Evolutionary conservation across 345 rosid genomes (phyloP).

Genomic region (Gossypium arboreum): DNA sequence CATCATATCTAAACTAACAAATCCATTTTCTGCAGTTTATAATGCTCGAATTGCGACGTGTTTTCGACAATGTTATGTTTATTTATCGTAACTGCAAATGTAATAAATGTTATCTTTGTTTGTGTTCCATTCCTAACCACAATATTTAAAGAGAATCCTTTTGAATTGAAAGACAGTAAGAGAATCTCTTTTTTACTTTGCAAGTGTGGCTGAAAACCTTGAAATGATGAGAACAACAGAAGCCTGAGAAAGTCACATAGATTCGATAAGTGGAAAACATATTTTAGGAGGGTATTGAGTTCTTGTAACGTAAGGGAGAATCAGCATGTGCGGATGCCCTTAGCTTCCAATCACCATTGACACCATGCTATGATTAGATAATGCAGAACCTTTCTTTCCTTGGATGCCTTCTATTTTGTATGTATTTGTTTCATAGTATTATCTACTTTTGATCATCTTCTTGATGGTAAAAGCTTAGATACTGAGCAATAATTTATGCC

Average conservation of each 20-base stretch:
- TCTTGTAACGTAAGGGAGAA: constrained; percentile 14
- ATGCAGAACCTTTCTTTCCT: constrained; percentile 17
- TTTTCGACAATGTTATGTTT: too few relatives aligned
- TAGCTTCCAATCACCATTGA: constrained; percentile 21
- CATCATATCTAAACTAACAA: constrained; percentile 7
- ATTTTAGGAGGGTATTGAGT: constrained; percentile 24
- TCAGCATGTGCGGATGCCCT: constrained; percentile 29
- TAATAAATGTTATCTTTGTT: not conserved
- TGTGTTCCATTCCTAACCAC: constrained; percentile 13
- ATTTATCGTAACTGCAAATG: too few relatives aligned
- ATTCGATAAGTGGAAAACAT: constrained; percentile 18
- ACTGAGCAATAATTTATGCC: constrained; percentile 2
- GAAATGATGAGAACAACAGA: not conserved
- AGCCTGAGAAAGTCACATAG: constrained; percentile 17
- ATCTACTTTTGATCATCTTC: constrained; percentile 26
- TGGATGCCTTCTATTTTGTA: constrained; percentile 24
- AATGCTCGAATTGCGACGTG: not conserved
- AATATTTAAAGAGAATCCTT: constrained; percentile 2
- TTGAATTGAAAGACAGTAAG: constrained; percentile 1
- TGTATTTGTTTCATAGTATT: not conserved
- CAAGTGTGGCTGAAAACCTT: not conserved
- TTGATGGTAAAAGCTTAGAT: constrained; percentile 20
- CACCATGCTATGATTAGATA: constrained; percentile 22
- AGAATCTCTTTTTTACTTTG: constrained; percentile 12
- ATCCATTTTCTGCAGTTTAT: not conserved